Evolutionary conservation across 2,329 filamentous ascomycete species (phyloP).

Genomic region (Mycocentrospora acerina): DNA sequence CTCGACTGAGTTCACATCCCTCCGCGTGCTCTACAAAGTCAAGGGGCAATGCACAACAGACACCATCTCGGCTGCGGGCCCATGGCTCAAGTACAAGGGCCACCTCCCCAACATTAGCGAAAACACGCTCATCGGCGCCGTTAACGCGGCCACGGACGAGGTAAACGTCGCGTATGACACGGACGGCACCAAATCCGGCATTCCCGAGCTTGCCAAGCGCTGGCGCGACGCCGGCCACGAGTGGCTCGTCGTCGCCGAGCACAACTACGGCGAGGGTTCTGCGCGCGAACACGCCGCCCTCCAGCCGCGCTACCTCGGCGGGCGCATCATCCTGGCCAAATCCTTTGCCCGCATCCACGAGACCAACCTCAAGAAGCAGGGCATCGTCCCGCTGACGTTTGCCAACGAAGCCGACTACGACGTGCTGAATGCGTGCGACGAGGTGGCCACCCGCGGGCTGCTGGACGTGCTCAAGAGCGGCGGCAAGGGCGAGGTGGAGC

Average conservation of each 20-base stretch:
- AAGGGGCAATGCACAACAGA: conserved; percentile 98
- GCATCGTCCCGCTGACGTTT: conserved; percentile 91
- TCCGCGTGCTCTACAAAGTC: conserved; percentile 92
- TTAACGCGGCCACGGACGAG: conserved; percentile 89
- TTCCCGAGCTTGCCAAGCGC: conserved; percentile 80
- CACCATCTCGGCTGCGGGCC: conserved; percentile 94
- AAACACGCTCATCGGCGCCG: conserved; percentile 94
- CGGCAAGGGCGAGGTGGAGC: conserved; percentile 73
- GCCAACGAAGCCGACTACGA: conserved; percentile 87
- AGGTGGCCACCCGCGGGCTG: conserved; percentile 79
- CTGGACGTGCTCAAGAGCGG: conserved; percentile 76
- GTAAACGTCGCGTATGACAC: conserved; percentile 91
- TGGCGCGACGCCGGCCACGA: conserved; percentile 76
- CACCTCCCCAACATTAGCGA: conserved; percentile 96
- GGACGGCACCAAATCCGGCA: conserved; percentile 71
- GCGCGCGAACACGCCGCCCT: conserved; percentile 87
- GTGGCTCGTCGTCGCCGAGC: conserved; percentile 95
- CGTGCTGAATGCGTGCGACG: conserved; percentile 76
- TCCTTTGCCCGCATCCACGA: conserved; percentile 91
- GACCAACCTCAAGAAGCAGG: conserved; percentile 96
- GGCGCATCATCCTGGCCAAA: conserved; percentile 80
- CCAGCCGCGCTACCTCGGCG: conserved; percentile 87
- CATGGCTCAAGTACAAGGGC: conserved; percentile 99
- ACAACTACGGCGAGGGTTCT: conserved; percentile 94
- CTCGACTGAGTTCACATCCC: conserved; percentile 67